These are phyloP conservation scores for Rhododendron simsii DNA, from an alignment of 148 eudicot species.

Conservation along the genomic window DNA sequence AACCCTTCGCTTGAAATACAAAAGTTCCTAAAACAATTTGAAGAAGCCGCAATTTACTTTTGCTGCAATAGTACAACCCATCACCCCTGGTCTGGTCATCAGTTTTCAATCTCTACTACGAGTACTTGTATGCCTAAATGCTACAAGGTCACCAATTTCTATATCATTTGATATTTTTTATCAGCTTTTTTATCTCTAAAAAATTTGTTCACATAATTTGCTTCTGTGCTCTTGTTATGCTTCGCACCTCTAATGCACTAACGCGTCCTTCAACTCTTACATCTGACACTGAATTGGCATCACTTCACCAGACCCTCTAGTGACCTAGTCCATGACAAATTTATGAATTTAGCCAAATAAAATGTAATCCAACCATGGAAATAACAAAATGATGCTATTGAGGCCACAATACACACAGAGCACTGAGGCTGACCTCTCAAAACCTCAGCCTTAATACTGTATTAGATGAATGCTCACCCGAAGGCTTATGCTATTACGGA, in stretches of 20 bases:
- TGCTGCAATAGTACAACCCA: not conserved
- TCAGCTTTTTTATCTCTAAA: not conserved
- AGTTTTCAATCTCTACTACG: not conserved
- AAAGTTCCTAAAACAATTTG: not conserved
- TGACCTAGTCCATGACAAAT: not conserved
- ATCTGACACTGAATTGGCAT: not conserved
- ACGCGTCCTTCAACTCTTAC: not conserved
- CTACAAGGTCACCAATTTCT: not conserved
- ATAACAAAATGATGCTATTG: not conserved
- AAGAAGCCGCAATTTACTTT: not conserved
- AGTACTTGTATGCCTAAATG: not conserved
- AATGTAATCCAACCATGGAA: not conserved
- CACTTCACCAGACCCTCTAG: not conserved
- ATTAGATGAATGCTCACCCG: not conserved
- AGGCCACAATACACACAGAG: not conserved
- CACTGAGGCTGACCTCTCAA: not conserved
- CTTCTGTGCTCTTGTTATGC: not conserved
- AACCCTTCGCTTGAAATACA: not conserved
- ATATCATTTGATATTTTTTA: not conserved
- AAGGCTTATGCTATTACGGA: not conserved
- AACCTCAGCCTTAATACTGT: not conserved
- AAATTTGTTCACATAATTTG: not conserved
- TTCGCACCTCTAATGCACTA: not conserved
- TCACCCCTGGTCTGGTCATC: not conserved
- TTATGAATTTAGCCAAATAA: not conserved